Base-by-base conservation (phyloP, 192 early-diverging fungal species). In the Podila epicladia region DNA sequence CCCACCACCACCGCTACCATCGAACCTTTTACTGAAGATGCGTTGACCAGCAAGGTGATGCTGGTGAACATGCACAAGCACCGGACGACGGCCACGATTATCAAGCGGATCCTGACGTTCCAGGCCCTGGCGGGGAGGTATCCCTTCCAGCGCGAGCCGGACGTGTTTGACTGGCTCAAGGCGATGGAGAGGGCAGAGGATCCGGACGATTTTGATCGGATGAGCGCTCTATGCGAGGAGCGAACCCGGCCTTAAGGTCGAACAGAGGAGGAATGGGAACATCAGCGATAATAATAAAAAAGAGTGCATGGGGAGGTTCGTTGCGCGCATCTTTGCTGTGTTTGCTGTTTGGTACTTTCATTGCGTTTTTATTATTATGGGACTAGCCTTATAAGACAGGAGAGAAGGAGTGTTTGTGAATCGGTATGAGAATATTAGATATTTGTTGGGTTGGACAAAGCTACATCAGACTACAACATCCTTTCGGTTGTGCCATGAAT, bases 1-100 rank as follows among this genome's bases (percentile, higher is more conserved):
- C 13, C 53, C 33, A 22, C 5, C 32, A 26, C 29, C 4, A 45
- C 22, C 5, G 26, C 22, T 17, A 1, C 59, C 3, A 59, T 1
- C 13, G 22, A 41, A 4, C 35, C 62, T 45, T 17, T 15, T 3
- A 45, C 41, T 12, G 41, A 17, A 45, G 41, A 45, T 45, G 4
- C 41, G 15, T 15, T 2, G 13, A 17, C 41, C 41, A 45, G 17
- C 41, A 45, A 45, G 41, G 8, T 45, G 1, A 68, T 71, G 26
- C 61, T 91, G 33, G 83, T 91, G 19, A 89, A 91, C 51, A 86
- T 91, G 73, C 80, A 85, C 20, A 91, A 91, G 38, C 85, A 89
- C 58, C 82, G 89, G 9, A 88, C 83, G 4, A 85, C 82, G 12
- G 89, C 89, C 13, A 85, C 83, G 13, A 87, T 89, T 37, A 88